Percentiles rank a stretch among this genome's conserved stretches.
phyloP scores from a whole-genome alignment of 2,329 filamentous ascomycete genomes.

The Lithohypha guttulata region DNA sequence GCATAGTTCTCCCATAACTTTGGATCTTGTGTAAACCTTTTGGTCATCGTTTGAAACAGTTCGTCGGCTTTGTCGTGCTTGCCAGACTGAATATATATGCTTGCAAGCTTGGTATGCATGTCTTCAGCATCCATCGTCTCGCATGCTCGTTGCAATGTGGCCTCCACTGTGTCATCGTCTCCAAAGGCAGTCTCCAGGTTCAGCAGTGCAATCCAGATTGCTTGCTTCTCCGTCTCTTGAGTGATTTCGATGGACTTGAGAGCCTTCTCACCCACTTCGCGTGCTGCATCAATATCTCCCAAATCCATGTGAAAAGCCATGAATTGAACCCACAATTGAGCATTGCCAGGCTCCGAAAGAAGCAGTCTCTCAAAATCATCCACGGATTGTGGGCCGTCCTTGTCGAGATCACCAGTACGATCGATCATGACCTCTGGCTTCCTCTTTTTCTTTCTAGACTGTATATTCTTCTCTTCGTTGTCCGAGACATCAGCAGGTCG shows the following conservation, averaged over 20 bases:
- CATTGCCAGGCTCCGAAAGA: constrained; percentile 86
- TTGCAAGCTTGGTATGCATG: constrained; percentile 78
- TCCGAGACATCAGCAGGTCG: constrained; percentile 43
- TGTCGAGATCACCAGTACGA: constrained; percentile 82
- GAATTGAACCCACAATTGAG: constrained; percentile 86
- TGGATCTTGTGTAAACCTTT: constrained; percentile 73
- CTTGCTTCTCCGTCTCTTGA: constrained; percentile 84
- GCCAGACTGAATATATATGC: constrained; percentile 86
- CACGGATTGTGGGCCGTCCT: constrained; percentile 74
- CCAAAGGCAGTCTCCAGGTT: constrained; percentile 91
- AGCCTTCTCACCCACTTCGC: constrained; percentile 81
- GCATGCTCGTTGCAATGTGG: constrained; percentile 82
- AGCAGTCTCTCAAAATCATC: constrained; percentile 91
- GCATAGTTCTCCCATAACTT: constrained; percentile 92
- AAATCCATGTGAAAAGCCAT: constrained; percentile 98
- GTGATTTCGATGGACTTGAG: constrained; percentile 83
- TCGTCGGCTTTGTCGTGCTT: constrained; percentile 78
- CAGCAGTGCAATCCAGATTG: constrained; percentile 88
- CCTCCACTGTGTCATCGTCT: constrained; percentile 68
- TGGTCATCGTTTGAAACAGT: constrained; percentile 74
- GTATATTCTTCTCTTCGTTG: constrained; percentile 39
- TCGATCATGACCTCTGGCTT: constrained; percentile 70
- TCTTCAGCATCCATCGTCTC: constrained; percentile 88
- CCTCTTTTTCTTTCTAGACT: constrained; percentile 54
- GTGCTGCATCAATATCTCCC: constrained; percentile 76